Evolutionary conservation across 116 monocot species (phyloP).

Genomic region (Iris pallida): DNA sequence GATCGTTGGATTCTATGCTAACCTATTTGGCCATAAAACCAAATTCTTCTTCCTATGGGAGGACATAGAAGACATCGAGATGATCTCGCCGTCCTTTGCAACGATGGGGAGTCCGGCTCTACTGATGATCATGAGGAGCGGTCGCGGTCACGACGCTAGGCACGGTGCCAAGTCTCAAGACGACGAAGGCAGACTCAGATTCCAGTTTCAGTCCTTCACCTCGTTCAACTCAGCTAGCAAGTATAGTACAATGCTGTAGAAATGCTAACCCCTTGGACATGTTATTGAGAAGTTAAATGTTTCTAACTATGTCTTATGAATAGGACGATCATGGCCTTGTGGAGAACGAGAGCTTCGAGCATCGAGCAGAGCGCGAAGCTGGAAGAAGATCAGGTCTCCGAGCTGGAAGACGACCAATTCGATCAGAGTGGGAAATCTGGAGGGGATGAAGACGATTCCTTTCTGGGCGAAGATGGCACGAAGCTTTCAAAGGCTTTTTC

Average conservation of each 20-base stretch:
- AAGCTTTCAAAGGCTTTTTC: slow-evolving; percentile 16
- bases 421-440: slow-evolving; percentile 5
- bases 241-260: slow-evolving; percentile 18
- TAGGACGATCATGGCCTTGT: slow-evolving; percentile 29
- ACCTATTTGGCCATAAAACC: slow-evolving; percentile 64
- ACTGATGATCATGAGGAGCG: slow-evolving; percentile 32
- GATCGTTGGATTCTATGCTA: slow-evolving; percentile 64
- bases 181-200: slow-evolving; percentile 59
- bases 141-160: slow-evolving; percentile 47
- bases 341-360: slow-evolving; percentile 20
- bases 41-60: slow-evolving; percentile 86
- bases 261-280: too few relatives aligned
- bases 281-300: background rate
- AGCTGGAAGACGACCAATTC: slow-evolving; percentile 19
- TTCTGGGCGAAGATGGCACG: slow-evolving; percentile 9
- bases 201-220: slow-evolving; percentile 73
- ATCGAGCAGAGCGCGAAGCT: slow-evolving; percentile 23
- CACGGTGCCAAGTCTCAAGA: slow-evolving; percentile 59
- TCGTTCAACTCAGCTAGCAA: slow-evolving; percentile 48
- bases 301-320: background rate
- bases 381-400: slow-evolving; percentile 14
- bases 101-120: slow-evolving; percentile 57
- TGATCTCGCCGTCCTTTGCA: slow-evolving; percentile 43
- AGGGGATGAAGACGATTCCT: slow-evolving; percentile 7
- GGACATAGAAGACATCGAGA: slow-evolving; percentile 64